Percentiles rank a stretch among this genome's conserved stretches.
Conservation (phyloP, 225 moss, liverwort and hornwort species). For the Antitrichia curtipendula region DNA sequence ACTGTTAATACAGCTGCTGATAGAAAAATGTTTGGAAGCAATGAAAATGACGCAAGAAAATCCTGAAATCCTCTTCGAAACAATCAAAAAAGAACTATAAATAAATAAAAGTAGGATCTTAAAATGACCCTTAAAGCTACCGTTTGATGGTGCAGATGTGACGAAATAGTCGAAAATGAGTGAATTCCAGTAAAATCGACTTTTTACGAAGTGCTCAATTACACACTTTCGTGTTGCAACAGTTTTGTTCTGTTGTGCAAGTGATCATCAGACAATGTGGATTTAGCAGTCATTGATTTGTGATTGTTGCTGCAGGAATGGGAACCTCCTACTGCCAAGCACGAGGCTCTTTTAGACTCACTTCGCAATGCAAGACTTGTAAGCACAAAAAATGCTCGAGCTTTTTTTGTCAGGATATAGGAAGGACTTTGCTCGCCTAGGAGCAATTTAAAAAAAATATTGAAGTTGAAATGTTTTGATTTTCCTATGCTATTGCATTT, state of each 20-base stretch:
- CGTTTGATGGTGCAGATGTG: background rate
- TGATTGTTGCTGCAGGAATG: slow-evolving; percentile 33
- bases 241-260: background rate
- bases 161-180: background rate
- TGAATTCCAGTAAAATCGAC: background rate
- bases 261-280: background rate
- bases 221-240: background rate
- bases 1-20: background rate
- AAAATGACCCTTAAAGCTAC: background rate
- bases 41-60: background rate
- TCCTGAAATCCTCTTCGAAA: background rate
- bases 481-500: background rate
- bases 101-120: background rate
- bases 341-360: slow-evolving; percentile 32
- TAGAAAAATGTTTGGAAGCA: background rate
- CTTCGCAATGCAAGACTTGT: slow-evolving; percentile 30
- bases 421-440: background rate
- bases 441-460: background rate
- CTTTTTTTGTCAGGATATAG: background rate
- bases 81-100: background rate
- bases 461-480: background rate
- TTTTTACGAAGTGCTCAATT: background rate
- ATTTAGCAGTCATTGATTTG: background rate
- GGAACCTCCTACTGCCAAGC: slow-evolving; percentile 52
- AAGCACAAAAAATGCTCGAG: background rate